phyloP scores from a whole-genome alignment of 208 protist genomes.

The Leishmania lainsoni region DNA sequence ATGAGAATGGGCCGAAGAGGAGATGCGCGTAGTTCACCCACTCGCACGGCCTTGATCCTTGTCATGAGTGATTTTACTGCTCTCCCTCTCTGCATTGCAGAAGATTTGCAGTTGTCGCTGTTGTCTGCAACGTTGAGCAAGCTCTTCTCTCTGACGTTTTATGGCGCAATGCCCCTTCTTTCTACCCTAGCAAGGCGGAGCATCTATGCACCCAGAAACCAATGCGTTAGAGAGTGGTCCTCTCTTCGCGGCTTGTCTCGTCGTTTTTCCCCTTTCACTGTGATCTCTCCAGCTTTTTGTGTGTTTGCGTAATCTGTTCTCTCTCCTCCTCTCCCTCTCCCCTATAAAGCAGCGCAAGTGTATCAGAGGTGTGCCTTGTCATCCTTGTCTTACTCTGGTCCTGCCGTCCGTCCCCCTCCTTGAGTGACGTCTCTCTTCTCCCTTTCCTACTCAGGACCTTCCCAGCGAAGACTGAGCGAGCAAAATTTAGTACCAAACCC shows the following conservation, averaged over 20 bases:
- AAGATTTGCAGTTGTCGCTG: not conserved
- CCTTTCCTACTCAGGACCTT: not conserved
- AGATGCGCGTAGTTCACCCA: not conserved
- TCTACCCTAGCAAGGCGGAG: not conserved
- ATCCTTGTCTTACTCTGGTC: slow-evolving; percentile 12
- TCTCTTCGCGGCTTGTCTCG: not conserved
- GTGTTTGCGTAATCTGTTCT: not conserved
- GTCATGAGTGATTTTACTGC: not conserved
- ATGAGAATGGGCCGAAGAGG: not conserved
- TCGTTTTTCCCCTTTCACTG: not conserved
- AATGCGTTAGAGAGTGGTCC: not conserved
- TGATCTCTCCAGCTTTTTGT: not conserved
- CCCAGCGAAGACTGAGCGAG: not conserved
- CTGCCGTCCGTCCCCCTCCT: not conserved
- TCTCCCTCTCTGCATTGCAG: not conserved
- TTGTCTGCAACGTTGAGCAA: not conserved
- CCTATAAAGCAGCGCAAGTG: not conserved
- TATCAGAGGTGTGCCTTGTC: not conserved
- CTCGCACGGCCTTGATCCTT: slow-evolving; percentile 3
- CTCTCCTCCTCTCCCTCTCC: slow-evolving; percentile 2
- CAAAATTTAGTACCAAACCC: not conserved
- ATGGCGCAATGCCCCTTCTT: not conserved
- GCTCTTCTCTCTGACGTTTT: not conserved
- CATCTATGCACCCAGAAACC: not conserved
- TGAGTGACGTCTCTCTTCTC: slow-evolving; percentile 2